A percentile compares a stretch with the other conserved stretches of the same genome.
Conservation (phyloP, 768 basidiomycete genomes). For the Mycena haematopus region DNA sequence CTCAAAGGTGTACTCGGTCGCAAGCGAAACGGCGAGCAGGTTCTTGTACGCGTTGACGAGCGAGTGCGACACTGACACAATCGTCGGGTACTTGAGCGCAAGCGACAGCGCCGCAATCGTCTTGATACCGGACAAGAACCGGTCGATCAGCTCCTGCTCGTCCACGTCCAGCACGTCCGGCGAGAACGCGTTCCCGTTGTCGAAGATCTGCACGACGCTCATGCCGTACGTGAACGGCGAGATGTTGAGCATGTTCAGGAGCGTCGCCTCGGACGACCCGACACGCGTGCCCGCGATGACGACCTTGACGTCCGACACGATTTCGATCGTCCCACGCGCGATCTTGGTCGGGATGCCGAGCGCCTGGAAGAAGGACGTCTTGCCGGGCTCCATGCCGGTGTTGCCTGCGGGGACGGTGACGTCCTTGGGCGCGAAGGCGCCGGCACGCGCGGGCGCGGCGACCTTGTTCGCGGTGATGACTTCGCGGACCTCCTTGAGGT, state of each 20-base stretch:
- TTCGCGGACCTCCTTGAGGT: slow-evolving; percentile 95
- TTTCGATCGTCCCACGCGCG: slow-evolving; percentile 99
- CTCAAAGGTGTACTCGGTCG: slow-evolving; percentile 94
- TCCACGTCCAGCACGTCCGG: slow-evolving; percentile 92
- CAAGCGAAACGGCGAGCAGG: slow-evolving; percentile 85
- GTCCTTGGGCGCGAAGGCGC: slow-evolving; percentile 92
- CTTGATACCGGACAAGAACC: slow-evolving; percentile 93
- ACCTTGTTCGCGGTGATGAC: slow-evolving; percentile 97
- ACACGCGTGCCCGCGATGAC: slow-evolving; percentile 92
- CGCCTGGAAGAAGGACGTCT: slow-evolving; percentile 99
- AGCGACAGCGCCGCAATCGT: slow-evolving; percentile 95
- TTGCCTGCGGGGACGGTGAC: slow-evolving; percentile 93
- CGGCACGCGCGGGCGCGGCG: slow-evolving; percentile 97
- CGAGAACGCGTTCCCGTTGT: slow-evolving; percentile 90
- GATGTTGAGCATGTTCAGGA: slow-evolving; percentile 99
- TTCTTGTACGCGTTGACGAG: slow-evolving; percentile 99
- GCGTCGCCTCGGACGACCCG: slow-evolving; percentile 95
- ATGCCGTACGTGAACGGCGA: slow-evolving; percentile 99
- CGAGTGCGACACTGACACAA: slow-evolving; percentile 92
- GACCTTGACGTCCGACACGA: slow-evolving; percentile 96
- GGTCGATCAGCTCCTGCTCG: slow-evolving; percentile 88
- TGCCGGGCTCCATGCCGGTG: slow-evolving; percentile 99
- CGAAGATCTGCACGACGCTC: slow-evolving; percentile 96
- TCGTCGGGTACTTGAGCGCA: slow-evolving; percentile 94
- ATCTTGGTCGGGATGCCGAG: slow-evolving; percentile 99